Evolutionary conservation across 495 filamentous ascomycete species (phyloP).

Genomic region (Aspergillus panamensis): DNA sequence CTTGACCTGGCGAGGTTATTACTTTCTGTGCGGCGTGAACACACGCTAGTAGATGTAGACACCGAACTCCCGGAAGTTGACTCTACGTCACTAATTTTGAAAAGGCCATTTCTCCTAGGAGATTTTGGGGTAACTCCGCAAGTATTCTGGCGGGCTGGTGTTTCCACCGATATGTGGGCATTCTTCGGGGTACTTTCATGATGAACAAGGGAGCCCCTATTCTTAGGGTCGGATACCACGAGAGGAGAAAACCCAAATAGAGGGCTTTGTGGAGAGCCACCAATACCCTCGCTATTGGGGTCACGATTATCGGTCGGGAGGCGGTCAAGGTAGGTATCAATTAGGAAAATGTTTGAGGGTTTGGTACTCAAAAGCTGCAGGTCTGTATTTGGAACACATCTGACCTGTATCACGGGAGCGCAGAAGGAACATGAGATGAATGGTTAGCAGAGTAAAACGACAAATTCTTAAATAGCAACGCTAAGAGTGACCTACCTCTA

Average conservation of each 20-base stretch:
- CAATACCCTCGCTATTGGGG: neutral
- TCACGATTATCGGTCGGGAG: conserved; percentile 4
- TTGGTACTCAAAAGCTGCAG: conserved; percentile 16
- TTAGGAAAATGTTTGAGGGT: conserved; percentile 1
- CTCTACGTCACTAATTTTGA: neutral
- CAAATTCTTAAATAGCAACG: neutral
- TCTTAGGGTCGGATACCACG: neutral
- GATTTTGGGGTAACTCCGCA: neutral
- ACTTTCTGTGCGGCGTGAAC: conserved; percentile 8
- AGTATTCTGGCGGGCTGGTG: neutral
- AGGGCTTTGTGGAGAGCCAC: conserved; percentile 19
- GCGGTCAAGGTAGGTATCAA: conserved; percentile 10
- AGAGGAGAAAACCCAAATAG: conserved; percentile 20
- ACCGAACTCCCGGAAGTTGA: neutral
- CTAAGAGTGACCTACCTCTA: conserved; percentile 29
- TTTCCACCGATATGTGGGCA: neutral
- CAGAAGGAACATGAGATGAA: neutral
- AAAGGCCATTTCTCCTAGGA: no score
- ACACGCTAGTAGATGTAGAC: neutral
- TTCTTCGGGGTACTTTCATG: neutral
- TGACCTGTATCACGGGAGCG: conserved; percentile 13
- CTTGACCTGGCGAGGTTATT: neutral
- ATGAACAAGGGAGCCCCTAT: neutral
- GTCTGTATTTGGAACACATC: conserved; percentile 19
- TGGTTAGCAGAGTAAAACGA: neutral